Evolutionary conservation across 495 filamentous ascomycete species (phyloP).

Genomic region (Trichoderma virens): DNA sequence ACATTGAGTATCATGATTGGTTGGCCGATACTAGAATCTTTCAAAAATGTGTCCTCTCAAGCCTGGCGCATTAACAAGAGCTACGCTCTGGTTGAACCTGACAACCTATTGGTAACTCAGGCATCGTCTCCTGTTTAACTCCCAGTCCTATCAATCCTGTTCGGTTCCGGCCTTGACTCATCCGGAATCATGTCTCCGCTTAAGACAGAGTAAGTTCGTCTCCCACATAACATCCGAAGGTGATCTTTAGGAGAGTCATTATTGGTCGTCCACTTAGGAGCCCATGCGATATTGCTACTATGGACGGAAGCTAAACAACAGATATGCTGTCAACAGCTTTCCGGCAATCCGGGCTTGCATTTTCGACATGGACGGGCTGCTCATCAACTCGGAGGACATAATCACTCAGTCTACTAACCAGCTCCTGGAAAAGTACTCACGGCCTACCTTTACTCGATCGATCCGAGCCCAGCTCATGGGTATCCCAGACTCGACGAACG

Average conservation of each 20-base stretch:
- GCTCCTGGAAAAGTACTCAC: slow-evolving; percentile 57
- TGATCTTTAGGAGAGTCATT: background rate
- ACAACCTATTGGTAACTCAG: too few relatives aligned
- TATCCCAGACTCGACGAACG: slow-evolving; percentile 49
- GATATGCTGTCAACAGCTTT: slow-evolving; percentile 24
- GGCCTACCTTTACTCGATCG: slow-evolving; percentile 64
- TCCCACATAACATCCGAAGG: background rate
- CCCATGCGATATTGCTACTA: too few relatives aligned
- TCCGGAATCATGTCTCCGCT: background rate
- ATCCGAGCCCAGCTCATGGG: slow-evolving; percentile 83
- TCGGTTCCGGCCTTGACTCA: too few relatives aligned
- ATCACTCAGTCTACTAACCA: slow-evolving; percentile 68
- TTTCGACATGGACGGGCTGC: slow-evolving; percentile 88
- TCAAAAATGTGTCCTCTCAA: too few relatives aligned
- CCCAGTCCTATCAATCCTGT: too few relatives aligned
- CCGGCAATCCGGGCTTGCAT: slow-evolving; percentile 73
- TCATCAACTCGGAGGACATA: slow-evolving; percentile 76
- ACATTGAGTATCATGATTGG: too few relatives aligned
- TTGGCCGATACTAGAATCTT: too few relatives aligned
- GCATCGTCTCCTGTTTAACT: too few relatives aligned
- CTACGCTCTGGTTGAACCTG: too few relatives aligned
- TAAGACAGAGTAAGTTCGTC: background rate
- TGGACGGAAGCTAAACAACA: background rate
- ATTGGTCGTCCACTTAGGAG: background rate
- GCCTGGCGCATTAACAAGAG: too few relatives aligned